Conservation (phyloP, 768 basidiomycete genomes). For the Paxillus involutus region DNA sequence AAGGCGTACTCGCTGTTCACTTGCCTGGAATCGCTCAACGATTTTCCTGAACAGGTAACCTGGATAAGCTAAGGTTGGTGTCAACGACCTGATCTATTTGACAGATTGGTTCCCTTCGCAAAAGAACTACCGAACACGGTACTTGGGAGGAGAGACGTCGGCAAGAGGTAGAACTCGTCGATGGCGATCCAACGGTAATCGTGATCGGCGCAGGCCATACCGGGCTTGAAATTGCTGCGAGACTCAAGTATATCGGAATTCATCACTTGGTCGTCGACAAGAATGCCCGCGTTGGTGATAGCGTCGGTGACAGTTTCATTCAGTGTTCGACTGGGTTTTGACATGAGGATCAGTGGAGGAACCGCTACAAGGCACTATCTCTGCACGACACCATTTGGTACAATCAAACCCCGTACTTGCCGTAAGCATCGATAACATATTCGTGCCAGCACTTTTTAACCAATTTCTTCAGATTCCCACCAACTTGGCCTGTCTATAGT, state of each 20-base stretch:
- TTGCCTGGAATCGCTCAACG: constrained; percentile 57
- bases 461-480: constrained; percentile 42
- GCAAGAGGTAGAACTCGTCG: constrained; percentile 44
- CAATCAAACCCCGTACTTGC: constrained; percentile 56
- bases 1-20: constrained; percentile 56
- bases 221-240: constrained; percentile 63
- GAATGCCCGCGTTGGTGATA: constrained; percentile 52
- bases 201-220: constrained; percentile 67
- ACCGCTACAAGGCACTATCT: constrained; percentile 57
- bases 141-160: constrained; percentile 52
- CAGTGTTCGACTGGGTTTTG: not conserved
- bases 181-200: constrained; percentile 55
- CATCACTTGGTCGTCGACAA: constrained; percentile 56
- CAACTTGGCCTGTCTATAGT: constrained; percentile 53
- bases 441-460: not conserved
- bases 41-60: constrained; percentile 47
- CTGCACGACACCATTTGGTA: constrained; percentile 56
- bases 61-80: not conserved
- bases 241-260: constrained; percentile 61
- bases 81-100: not conserved
- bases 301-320: constrained; percentile 9
- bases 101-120: constrained; percentile 41
- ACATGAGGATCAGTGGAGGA: constrained; percentile 42
- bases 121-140: constrained; percentile 45
- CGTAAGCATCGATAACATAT: constrained; percentile 29